Percentiles rank a stretch among this genome's conserved stretches.
These are phyloP conservation scores for Fusarium liriodendri DNA, from an alignment of 2,329 filamentous ascomycete species.

Conservation along the genomic window DNA sequence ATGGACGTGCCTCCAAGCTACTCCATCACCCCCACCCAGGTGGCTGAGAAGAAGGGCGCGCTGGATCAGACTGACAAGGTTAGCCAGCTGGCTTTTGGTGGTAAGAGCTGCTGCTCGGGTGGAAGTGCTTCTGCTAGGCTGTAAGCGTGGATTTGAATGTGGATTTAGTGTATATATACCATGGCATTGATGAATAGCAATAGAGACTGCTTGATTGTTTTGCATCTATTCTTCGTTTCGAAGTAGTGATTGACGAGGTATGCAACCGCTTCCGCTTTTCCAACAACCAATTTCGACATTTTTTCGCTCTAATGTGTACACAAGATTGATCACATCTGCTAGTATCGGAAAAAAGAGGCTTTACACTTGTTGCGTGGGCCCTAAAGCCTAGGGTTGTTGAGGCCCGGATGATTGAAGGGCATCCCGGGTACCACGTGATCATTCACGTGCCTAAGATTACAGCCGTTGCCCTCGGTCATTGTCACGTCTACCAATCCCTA, in stretches of 20 bases:
- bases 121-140: conserved; percentile 28
- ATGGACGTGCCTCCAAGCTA: conserved; percentile 78
- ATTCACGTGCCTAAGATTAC: background rate
- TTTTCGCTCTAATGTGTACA: too few relatives aligned
- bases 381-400: background rate
- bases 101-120: conserved; percentile 30
- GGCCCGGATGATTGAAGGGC: background rate
- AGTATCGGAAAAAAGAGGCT: too few relatives aligned
- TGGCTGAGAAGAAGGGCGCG: conserved; percentile 36
- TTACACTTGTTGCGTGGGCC: background rate
- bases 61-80: conserved; percentile 35
- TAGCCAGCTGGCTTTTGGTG: conserved; percentile 43
- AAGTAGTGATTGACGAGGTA: rapidly evolving
- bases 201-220: background rate
- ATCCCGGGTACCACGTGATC: background rate
- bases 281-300: too few relatives aligned
- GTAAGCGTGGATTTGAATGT: background rate
- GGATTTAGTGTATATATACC: background rate
- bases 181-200: conserved; percentile 1
- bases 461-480: background rate
- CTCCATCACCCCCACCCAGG: conserved; percentile 46
- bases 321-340: too few relatives aligned
- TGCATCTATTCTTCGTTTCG: background rate
- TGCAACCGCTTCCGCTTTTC: background rate
- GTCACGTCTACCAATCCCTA: background rate